These are phyloP conservation scores for Penicillium cosmopolitanum DNA, from an alignment of 495 filamentous ascomycete species.

Conservation along the genomic window DNA sequence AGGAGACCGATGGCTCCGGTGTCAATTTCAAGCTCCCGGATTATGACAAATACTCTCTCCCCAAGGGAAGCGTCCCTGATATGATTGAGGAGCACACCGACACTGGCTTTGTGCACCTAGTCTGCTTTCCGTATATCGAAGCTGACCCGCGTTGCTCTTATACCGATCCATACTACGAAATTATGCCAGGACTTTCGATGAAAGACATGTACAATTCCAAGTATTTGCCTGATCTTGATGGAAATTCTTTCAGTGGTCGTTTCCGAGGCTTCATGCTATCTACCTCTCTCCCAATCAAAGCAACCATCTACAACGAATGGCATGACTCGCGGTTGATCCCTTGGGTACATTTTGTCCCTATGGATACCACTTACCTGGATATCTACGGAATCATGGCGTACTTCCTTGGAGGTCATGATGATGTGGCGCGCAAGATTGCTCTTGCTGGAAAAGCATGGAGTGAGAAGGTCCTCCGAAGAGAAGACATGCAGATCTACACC, in stretches of 20 bases:
- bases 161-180: no score
- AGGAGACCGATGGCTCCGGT: no score
- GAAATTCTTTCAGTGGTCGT: conserved; percentile 44
- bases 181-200: no score
- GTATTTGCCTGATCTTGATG: no score
- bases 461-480: conserved; percentile 64
- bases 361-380: conserved; percentile 81
- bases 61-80: no score
- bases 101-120: no score
- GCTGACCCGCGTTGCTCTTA: no score
- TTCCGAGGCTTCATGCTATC: conserved; percentile 70
- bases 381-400: conserved; percentile 79
- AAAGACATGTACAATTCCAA: no score
- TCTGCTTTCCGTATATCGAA: no score
- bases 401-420: conserved; percentile 70
- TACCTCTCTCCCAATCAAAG: conserved; percentile 68
- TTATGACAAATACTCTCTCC: no score
- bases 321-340: conserved; percentile 69
- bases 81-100: no score
- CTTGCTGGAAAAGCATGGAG: conserved; percentile 68
- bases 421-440: conserved; percentile 64
- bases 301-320: conserved; percentile 77
- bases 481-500: conserved; percentile 76
- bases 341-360: conserved; percentile 80
- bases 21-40: no score